phyloP scores from a whole-genome alignment of 2,329 filamentous ascomycete genomes.

The Fusarium sacchari region DNA sequence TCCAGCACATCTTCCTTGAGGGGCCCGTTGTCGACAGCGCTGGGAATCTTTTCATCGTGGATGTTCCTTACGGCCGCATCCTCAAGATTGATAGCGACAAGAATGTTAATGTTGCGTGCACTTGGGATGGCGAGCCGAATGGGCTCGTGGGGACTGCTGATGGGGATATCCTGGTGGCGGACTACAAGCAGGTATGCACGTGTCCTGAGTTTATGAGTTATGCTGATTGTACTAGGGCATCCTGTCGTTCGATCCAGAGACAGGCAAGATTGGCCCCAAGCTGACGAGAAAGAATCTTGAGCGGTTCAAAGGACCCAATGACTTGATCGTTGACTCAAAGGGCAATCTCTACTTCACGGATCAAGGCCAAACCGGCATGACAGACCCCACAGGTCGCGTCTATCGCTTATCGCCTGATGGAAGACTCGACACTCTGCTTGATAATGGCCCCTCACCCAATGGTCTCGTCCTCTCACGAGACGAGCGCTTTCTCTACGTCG shows the following conservation, averaged over 20 bases:
- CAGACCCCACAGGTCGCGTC: conserved; percentile 53
- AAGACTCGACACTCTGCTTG: conserved; percentile 50
- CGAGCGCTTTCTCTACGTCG: conserved; percentile 53
- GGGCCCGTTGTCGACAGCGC: conserved; percentile 47
- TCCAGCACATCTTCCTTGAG: conserved; percentile 54
- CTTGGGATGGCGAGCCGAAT: conserved; percentile 55
- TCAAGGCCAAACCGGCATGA: conserved; percentile 56
- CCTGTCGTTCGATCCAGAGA: conserved; percentile 48
- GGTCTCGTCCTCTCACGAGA: conserved; percentile 52
- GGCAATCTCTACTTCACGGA: conserved; percentile 56
- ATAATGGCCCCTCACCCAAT: conserved; percentile 53
- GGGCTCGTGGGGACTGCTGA: conserved; percentile 49
- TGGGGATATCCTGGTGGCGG: conserved; percentile 51
- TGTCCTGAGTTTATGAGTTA: not conserved
- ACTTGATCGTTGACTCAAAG: conserved; percentile 51
- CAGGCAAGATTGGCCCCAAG: conserved; percentile 42
- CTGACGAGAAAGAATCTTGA: conserved; percentile 53
- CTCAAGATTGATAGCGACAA: conserved; percentile 47
- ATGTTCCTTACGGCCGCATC: conserved; percentile 53
- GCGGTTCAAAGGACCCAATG: conserved; percentile 56
- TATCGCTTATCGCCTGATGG: conserved; percentile 50
- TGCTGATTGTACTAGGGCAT: conserved; percentile 45
- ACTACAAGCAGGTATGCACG: conserved; percentile 52
- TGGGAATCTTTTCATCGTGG: conserved; percentile 52
- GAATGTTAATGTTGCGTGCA: conserved; percentile 44